Evolutionary conservation across 1,284 basidiomycete species (phyloP), one percentile per base, ranked within the genome.

Genomic region (Melampsora americana): DNA sequence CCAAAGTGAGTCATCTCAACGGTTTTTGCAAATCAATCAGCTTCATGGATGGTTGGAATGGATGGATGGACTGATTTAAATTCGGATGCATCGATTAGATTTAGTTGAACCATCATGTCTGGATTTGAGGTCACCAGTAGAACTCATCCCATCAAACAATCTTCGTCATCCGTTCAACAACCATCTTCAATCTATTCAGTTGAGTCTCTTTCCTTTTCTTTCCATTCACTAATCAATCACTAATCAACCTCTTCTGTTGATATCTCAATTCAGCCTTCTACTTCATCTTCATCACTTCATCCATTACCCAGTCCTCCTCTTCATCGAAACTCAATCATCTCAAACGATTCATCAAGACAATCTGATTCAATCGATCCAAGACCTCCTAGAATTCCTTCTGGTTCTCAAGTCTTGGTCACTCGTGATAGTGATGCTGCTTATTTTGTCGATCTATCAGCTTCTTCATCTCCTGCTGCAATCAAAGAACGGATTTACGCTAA

Each of bases 401-500:
- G 74, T n/a, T 69, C 74, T 23, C 74, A 77, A 56, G 67, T 77
- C 11, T 67, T 77, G 23, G 74, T 77, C 61, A 77, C 74, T 23
- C 67, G 67, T 11, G 74, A 77, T 42, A 65, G 50, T 35, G 74
- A 77, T 65, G 66, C 74, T 18, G 74, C 74, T 16, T 77, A 77
- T 61, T 77, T 77, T 64, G 74, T 77, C 39, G 74, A 77, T 44
- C 67, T 77, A 4, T 77, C 74, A 7, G 46, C 35, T 30, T 77
- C 74, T 53, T 62, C 67, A 32, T 69, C 67, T 20, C 74, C 74
- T n/a, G 74, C 66, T 7, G 74, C 74, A 4, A 77, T 77, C 74
- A 77, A 77, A 48, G 74, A 77, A 53, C 59, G 74, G n/a, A 77
- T 77, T 32, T 77, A 64, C 18, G 74, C 74, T 35, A 77, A 77